Base-by-base conservation (phyloP, 1,139 yeast species). In the Kazachstania sp. region DNA sequence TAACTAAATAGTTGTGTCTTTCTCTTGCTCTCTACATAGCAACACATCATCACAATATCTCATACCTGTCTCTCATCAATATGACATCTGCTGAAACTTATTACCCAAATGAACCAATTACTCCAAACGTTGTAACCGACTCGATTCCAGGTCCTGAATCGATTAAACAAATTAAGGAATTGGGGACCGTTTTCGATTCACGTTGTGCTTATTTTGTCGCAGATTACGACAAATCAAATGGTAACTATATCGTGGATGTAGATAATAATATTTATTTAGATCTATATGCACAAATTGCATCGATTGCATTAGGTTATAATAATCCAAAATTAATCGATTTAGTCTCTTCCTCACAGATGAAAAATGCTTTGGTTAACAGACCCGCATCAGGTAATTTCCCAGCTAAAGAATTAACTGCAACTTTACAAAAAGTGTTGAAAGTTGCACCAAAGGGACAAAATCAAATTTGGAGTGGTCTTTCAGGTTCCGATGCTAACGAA, bases 371-470 rank as follows among this genome's bases (percentile, higher is more conserved):
- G 49, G 77, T 81, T 47, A 82, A 82, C 65, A 75, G 90, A 65
- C 88, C 88, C 8, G 88, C 90, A 2, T 68, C 81, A 57, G 88
- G 86, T 45, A 81, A 83, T 60, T 83, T 82, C 69, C 88, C 90
- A 31, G 75, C 82, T 19, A 70, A 72, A 32, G 81, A 81, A 60
- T 63, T 72, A 46, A 65, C 68, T 51, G 65, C 71, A 18, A 75
- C 80, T 43, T 67, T 82, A 58, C 66, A 71, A 49, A 74, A 78
- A 29, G 77, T 86, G 31, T 70, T 83, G 45, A 71, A 78, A 55
- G 84, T 81, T 49, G 87, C 88, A 36, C 90, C 88, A 53, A 75
- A 78, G 51, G 87, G 87, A 13, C 75, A 79, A 67, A 65, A 67
- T 49, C 73, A 74, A 55, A 79, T 83, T 37, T 81, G 87, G 84